These are phyloP conservation scores for Lasiosphaeria ovina DNA, from an alignment of 495 filamentous ascomycete genomes.

Conservation along the genomic window DNA sequence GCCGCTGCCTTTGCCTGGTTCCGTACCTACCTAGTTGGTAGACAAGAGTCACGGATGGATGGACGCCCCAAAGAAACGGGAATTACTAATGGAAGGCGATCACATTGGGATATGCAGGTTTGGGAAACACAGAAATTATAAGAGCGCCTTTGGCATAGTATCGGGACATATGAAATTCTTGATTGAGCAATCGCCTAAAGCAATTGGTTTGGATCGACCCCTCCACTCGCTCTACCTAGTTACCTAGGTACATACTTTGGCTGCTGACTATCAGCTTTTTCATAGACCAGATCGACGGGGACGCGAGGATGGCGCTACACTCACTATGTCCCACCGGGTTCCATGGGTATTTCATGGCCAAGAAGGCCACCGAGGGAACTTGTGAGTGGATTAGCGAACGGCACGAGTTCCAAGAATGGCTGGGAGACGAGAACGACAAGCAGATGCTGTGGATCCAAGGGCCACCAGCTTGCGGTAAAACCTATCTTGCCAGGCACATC, in stretches of 20 bases:
- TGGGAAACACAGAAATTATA: not conserved
- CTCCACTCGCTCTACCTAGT: not conserved
- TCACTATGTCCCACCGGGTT: conserved; percentile 12
- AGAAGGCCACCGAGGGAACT: conserved; percentile 8
- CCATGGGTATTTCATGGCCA: conserved; percentile 14
- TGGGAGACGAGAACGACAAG: conserved; percentile 4
- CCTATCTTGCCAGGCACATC: conserved; percentile 16
- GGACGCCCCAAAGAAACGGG: not conserved
- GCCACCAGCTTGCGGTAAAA: conserved; percentile 14
- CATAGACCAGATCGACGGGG: not conserved
- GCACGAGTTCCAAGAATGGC: conserved; percentile 10
- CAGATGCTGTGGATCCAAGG: conserved; percentile 19
- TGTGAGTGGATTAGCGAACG: conserved; percentile 14
- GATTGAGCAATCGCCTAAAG: conserved; percentile 4
- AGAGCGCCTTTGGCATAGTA: not conserved
- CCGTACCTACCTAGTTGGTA: conserved; percentile 1
- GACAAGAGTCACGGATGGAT: conserved; percentile 10
- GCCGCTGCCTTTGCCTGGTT: not conserved
- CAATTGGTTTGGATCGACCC: not conserved
- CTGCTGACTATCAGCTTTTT: not conserved
- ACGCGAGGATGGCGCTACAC: conserved; percentile 6
- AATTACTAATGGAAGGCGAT: conserved; percentile 6
- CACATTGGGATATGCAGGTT: conserved; percentile 19
- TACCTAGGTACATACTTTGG: not conserved
- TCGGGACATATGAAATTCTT: conserved; percentile 1